These are phyloP conservation scores for Nemania sp. DNA, from an alignment of 2,329 filamentous ascomycete genomes.

Conservation along the genomic window DNA sequence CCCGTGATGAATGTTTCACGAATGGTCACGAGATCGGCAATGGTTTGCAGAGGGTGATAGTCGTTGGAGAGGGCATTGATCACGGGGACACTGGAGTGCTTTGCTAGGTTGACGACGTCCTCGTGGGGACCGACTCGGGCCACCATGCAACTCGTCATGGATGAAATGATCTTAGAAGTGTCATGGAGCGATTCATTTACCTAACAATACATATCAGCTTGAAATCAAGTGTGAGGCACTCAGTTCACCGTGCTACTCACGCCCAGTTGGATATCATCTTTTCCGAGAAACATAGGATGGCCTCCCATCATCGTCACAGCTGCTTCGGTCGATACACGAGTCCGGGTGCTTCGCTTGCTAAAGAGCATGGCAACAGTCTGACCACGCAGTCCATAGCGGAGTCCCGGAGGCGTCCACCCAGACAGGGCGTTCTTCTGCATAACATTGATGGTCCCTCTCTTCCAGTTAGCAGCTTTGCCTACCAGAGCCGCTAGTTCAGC, in stretches of 20 bases:
- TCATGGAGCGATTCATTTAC: conserved; percentile 95
- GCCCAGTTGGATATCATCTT: conserved; percentile 93
- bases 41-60: conserved; percentile 91
- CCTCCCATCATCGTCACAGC: conserved; percentile 88
- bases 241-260: conserved; percentile 52
- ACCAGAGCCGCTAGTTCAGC: conserved; percentile 81
- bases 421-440: conserved; percentile 80
- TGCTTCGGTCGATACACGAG: conserved; percentile 89
- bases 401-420: conserved; percentile 59
- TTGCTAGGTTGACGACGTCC: conserved; percentile 72
- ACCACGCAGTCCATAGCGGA: conserved; percentile 67
- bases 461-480: conserved; percentile 77
- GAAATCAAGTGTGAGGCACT: conserved; percentile 12
- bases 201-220: conserved; percentile 48
- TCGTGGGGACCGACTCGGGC: conserved; percentile 76
- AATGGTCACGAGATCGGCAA: conserved; percentile 92
- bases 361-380: conserved; percentile 95
- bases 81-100: conserved; percentile 75
- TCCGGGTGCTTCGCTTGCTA: conserved; percentile 92
- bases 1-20: conserved; percentile 68
- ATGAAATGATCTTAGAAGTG: conserved; percentile 90
- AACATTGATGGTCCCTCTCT: too few relatives aligned
- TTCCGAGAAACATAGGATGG: conserved; percentile 94
- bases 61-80: conserved; percentile 88
- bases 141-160: conserved; percentile 83